A percentile compares a stretch with the other conserved stretches of the same genome.
These are phyloP conservation scores for Galerina marginata DNA, from an alignment of 768 basidiomycete genomes.

Conservation along the genomic window DNA sequence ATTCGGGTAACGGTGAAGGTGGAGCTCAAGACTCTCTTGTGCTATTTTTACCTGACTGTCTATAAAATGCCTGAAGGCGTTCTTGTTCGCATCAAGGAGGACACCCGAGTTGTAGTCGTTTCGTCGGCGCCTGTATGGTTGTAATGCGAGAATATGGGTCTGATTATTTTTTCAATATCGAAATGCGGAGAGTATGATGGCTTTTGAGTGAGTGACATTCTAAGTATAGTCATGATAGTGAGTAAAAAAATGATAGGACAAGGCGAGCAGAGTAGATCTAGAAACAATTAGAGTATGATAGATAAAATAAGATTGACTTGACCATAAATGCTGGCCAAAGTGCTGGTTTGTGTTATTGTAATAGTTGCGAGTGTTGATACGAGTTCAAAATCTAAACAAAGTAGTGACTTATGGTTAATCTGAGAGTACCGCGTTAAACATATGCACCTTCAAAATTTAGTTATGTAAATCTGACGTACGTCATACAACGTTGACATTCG, in stretches of 20 bases:
- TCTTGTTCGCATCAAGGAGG: constrained; percentile 97
- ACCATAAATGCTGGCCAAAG: no score
- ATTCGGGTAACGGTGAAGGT: constrained; percentile 92
- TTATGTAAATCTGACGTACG: no score
- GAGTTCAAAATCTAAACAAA: no score
- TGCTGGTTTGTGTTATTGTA: no score
- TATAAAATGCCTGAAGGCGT: constrained; percentile 89
- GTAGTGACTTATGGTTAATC: no score
- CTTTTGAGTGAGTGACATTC: constrained; percentile 49
- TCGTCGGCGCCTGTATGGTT: constrained; percentile 93
- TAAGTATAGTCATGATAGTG: constrained; percentile 63
- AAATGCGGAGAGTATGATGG: constrained; percentile 80
- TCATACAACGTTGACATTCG: no score
- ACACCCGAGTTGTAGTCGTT: constrained; percentile 94
- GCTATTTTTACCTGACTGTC: constrained; percentile 38
- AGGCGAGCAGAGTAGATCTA: no score
- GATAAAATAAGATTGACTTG: no score
- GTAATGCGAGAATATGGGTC: constrained; percentile 90
- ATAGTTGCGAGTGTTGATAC: no score
- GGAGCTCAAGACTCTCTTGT: constrained; percentile 45
- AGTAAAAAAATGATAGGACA: neutral
- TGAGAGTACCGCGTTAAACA: no score
- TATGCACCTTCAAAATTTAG: no score
- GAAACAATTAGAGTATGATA: no score
- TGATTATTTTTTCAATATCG: constrained; percentile 79